phyloP scores from a whole-genome alignment of 2,329 filamentous ascomycete species.

The Aspergillus neoniger region DNA sequence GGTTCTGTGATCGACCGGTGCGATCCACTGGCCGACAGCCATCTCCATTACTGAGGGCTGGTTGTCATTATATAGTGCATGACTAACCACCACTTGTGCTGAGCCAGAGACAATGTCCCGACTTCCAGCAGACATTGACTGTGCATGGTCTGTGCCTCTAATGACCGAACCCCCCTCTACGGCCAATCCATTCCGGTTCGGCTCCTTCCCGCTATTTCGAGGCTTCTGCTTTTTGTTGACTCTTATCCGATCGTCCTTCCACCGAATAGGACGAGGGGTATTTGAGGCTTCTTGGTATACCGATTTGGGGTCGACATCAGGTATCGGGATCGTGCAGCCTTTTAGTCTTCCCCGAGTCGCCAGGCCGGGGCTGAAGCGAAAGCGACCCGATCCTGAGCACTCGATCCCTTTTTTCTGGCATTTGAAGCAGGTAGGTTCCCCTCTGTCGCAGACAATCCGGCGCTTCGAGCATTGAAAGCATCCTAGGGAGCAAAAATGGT shows the following conservation, averaged over 20 bases:
- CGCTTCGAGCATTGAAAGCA: constrained; percentile 42
- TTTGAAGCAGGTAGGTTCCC: constrained; percentile 34
- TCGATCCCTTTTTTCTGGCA: constrained; percentile 33
- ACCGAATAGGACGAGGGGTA: neutral
- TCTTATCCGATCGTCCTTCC: neutral
- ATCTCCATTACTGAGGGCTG: neutral
- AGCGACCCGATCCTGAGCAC: constrained; percentile 34
- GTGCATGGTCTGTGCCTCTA: too few relatives aligned
- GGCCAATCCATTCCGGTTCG: neutral
- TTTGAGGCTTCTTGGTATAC: neutral
- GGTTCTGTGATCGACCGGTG: constrained; percentile 10
- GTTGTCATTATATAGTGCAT: neutral
- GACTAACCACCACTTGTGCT: neutral
- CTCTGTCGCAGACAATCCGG: constrained; percentile 40
- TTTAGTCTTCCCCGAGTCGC: constrained; percentile 22
- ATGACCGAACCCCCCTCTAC: neutral
- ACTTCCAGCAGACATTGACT: neutral
- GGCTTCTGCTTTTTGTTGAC: neutral
- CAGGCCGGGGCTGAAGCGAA: constrained; percentile 30
- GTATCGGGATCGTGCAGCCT: constrained; percentile 17
- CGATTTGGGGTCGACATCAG: neutral
- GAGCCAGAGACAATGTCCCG: neutral
- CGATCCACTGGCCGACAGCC: constrained; percentile 16
- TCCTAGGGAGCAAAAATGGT: constrained; percentile 19
- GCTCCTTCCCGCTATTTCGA: neutral